Evolutionary conservation across 495 filamentous ascomycete genomes (phyloP), one percentile per base, ranked within the genome.

Genomic region (Penicillium coffeae): DNA sequence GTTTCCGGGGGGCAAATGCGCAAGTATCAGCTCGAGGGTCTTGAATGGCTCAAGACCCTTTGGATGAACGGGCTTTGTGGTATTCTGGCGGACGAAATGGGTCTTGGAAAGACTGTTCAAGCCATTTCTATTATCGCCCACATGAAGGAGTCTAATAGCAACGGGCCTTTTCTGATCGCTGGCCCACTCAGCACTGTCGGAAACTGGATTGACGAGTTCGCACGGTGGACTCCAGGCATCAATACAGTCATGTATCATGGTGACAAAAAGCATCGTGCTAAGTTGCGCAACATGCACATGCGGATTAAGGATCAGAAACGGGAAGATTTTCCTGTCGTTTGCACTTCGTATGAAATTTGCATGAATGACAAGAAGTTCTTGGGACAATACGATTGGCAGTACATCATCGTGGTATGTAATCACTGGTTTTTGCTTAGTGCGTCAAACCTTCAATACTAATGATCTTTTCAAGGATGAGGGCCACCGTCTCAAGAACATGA

Each of bases 61-160:
- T 97, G 96, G 61, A 90, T 89, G 36, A 97, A 96, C 61, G 88
- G 97, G 63, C 81, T 98, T 12, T 94, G 97, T 56, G 94, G 93
- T 34, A 95, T 98, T 68, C 89, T 98, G 42, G 97, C 94, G 62
- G 93, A 98, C 60, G 93, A 98, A 62, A 98, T 98, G 93, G 93
- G 93, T 52, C 87, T 98, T 34, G 93, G 93, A 21, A 98, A 98
- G 68, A 98, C 93, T 1, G 74, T 98, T 14, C 93, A 98, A 66
- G 97, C 93, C 0, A 80, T 98, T 37, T 97, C 93, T 62, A 97
- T 98, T 59, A 90, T 98, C 40, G 93, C 93, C 8, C 96, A 83
- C 55, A 81, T 80, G 42, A 87, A 83, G 65, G 74, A 80, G 8
- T 90, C 97, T 59, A 75, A 81, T 20, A 78, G 89, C 25, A 84